Base-by-base conservation (phyloP, 1,139 yeast species). In the Taphrina flavorubra region DNA sequence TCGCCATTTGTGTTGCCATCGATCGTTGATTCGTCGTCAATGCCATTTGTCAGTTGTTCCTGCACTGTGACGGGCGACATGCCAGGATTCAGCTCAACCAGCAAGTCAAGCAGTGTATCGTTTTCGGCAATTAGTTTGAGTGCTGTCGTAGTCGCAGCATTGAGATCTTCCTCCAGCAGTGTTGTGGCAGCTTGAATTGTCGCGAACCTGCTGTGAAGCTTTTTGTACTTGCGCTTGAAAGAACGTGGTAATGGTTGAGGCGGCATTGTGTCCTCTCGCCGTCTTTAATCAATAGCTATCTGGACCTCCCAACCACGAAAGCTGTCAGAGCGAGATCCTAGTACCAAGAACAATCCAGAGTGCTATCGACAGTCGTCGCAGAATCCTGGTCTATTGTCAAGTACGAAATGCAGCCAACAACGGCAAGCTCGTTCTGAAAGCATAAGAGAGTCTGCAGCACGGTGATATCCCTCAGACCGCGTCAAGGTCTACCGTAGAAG, bases 211-310 rank as follows among this genome's bases (percentile, higher is more conserved):
- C 46, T 55, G 42, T 53, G 59, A 14, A 63, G 55, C 47, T 63
- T 63, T 61, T 63, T 63, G 18, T 63, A 63, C 56, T 63, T 63
- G 55, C 67, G 60, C 55, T 49, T 53, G 55, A 51, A 63, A n/a
- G 67, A 63, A 20, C 59, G 42, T 14, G 67, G 55, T 14, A 63
- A 55, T 40, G 59, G 51, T 40, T 36, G 55, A 11, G 44, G 49
- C 1, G 67, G 61, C 67, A 63, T 63, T 37, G 25, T 39, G 42
- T 14, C 14, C 42, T 2, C 14, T 39, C 42, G 42, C 6, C 42
- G 11, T 39, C 6, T 6, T 25, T 25, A 25, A 25, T 25, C 31
- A 25, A 4, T 25, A 25, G 31, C 31, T 25, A 25, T 1, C 1
- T 25, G 4, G 31, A 4, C 4, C 31, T 4, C 31, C 31, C 31